Conservation (phyloP, 805 yeast species). For the Ogataea nitratoaversa region DNA sequence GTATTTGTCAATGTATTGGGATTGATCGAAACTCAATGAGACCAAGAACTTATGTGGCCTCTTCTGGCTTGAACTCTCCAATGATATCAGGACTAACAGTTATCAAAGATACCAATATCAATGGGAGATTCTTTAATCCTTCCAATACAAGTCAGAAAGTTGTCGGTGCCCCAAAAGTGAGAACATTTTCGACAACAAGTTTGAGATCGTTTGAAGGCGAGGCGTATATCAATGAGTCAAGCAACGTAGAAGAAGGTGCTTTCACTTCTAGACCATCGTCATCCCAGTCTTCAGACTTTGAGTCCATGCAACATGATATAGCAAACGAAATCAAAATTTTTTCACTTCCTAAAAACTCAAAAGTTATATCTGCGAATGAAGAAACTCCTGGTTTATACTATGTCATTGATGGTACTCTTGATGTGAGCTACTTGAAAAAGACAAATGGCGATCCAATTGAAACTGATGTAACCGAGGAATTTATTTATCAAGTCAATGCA, state of each 20-base stretch:
- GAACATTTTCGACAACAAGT: constrained; percentile 24
- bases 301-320: constrained; percentile 52
- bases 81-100: constrained; percentile 17
- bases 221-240: constrained; percentile 7
- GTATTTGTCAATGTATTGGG: constrained; percentile 66
- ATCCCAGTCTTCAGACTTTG: constrained; percentile 33
- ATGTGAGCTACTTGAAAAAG: constrained; percentile 48
- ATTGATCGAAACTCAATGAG: constrained; percentile 36
- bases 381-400: constrained; percentile 73
- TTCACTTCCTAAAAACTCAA: constrained; percentile 47
- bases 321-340: constrained; percentile 56
- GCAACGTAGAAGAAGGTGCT: constrained; percentile 4
- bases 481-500: constrained; percentile 54
- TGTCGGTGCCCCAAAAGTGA: constrained; percentile 3
- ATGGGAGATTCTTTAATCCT: neutral
- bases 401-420: constrained; percentile 73
- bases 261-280: neutral
- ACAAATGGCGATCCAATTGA: constrained; percentile 15
- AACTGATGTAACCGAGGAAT: constrained; percentile 12
- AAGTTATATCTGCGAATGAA: constrained; percentile 59
- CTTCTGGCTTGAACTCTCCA: constrained; percentile 21
- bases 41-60: constrained; percentile 4
- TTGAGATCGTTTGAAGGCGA: constrained; percentile 11
- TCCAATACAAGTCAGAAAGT: neutral
- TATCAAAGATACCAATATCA: constrained; percentile 2